phyloP scores from a whole-genome alignment of 2,329 filamentous ascomycete genomes.

The Calonectria pteridis region DNA sequence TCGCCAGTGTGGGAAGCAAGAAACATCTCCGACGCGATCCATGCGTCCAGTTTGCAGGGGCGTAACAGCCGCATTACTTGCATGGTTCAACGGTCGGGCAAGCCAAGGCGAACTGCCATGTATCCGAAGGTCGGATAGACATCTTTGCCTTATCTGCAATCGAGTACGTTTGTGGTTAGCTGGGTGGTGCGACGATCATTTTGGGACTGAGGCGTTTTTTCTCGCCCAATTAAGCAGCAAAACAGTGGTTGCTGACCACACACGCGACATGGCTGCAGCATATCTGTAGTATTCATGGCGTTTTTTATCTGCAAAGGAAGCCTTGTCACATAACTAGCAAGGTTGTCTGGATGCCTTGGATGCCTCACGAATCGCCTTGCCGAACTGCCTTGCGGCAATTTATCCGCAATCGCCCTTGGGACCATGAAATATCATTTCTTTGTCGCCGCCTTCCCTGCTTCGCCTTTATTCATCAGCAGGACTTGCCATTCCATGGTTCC shows the following conservation, averaged over 20 bases:
- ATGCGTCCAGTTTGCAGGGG: neutral
- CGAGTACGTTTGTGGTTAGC: neutral
- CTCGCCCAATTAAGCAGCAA: neutral
- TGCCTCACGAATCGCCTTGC: neutral
- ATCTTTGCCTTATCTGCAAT: neutral
- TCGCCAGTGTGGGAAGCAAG: neutral
- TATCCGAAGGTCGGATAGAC: neutral
- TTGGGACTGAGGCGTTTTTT: neutral
- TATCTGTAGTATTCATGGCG: neutral
- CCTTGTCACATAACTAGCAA: neutral
- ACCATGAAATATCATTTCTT: neutral
- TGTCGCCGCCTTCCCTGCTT: neutral
- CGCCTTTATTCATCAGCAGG: neutral
- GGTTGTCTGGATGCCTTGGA: neutral
- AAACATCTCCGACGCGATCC: neutral
- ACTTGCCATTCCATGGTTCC: neutral
- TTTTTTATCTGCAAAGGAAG: neutral
- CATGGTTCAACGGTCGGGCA: neutral
- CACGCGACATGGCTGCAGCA: neutral
- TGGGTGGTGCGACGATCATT: neutral
- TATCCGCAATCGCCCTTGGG: neutral
- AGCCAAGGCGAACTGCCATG: neutral
- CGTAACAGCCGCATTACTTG: neutral
- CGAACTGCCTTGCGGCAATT: neutral
- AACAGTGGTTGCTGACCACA: neutral